Percentiles rank a stretch among this genome's conserved stretches.
phyloP scores from a whole-genome alignment of 305 asterid genomes.

The Coffea humblotiana region DNA sequence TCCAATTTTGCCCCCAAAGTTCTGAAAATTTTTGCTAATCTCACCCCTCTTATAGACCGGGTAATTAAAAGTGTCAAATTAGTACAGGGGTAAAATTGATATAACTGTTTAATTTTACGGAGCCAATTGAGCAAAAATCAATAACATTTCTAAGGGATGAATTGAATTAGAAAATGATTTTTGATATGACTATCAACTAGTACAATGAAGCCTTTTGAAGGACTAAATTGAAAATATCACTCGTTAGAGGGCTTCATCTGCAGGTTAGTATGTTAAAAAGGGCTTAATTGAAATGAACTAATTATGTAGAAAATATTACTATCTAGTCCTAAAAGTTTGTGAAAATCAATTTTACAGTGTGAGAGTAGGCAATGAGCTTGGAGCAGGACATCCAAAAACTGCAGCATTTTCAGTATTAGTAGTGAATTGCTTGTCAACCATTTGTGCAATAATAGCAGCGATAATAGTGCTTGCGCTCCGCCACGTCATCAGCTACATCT shows the following conservation, averaged over 20 bases:
- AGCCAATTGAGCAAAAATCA: background rate
- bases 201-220: background rate
- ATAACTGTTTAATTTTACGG: no score
- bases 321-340: background rate
- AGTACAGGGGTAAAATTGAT: no score
- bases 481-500: conserved; percentile 11
- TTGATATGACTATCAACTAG: no score
- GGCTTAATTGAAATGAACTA: background rate
- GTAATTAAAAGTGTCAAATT: no score
- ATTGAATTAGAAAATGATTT: no score
- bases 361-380: conserved; percentile 2
- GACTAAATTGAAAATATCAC: background rate
- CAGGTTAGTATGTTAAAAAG: background rate
- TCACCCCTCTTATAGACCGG: background rate
- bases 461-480: conserved; percentile 6
- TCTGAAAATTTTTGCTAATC: background rate
- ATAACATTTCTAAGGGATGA: no score
- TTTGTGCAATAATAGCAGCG: background rate
- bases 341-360: background rate
- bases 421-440: background rate
- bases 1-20: background rate
- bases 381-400: background rate
- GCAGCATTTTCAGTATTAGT: background rate
- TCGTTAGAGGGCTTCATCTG: background rate
- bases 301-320: no score